Conservation (phyloP, 2,329 filamentous ascomycete species). For the Magnaporthiopsis poae region DNA sequence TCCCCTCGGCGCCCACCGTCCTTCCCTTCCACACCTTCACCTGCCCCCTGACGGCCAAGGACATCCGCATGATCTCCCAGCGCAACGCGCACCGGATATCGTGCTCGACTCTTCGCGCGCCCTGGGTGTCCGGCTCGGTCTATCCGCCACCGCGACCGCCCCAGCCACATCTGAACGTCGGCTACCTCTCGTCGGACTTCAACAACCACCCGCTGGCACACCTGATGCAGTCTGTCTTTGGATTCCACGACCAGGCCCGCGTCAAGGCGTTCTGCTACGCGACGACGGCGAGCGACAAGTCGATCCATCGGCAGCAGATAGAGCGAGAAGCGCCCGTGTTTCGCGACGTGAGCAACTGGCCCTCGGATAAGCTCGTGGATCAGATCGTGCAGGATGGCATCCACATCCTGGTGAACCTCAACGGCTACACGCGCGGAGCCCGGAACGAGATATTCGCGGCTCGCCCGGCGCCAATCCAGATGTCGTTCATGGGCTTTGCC, state of each 20-base stretch:
- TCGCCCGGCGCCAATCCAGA: constrained; percentile 86
- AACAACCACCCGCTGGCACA: constrained; percentile 97
- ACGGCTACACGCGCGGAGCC: constrained; percentile 93
- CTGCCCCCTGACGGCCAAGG: constrained; percentile 79
- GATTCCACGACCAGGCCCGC: constrained; percentile 64
- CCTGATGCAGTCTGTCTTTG: constrained; percentile 98
- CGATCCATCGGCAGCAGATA: constrained; percentile 81
- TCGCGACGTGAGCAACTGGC: constrained; percentile 77
- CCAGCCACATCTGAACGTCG: constrained; percentile 73
- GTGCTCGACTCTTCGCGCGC: constrained; percentile 71
- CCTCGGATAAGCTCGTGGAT: constrained; percentile 70
- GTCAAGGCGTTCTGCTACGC: constrained; percentile 91
- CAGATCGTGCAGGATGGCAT: constrained; percentile 83
- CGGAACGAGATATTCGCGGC: constrained; percentile 95
- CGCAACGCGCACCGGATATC: constrained; percentile 89
- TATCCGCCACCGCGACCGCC: constrained; percentile 81
- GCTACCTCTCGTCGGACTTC: constrained; percentile 96
- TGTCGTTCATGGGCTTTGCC: constrained; percentile 99
- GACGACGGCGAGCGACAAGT: constrained; percentile 83
- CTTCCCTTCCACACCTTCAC: constrained; percentile 97
- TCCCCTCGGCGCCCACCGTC: constrained; percentile 85
- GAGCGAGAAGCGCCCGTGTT: constrained; percentile 88
- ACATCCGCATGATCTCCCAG: constrained; percentile 89
- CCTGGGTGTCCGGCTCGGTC: constrained; percentile 75
- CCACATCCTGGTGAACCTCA: constrained; percentile 93